Evolutionary conservation across 805 yeast genomes (phyloP), one percentile per base, ranked within the genome.

Genomic region (Metschnikowia matae): DNA sequence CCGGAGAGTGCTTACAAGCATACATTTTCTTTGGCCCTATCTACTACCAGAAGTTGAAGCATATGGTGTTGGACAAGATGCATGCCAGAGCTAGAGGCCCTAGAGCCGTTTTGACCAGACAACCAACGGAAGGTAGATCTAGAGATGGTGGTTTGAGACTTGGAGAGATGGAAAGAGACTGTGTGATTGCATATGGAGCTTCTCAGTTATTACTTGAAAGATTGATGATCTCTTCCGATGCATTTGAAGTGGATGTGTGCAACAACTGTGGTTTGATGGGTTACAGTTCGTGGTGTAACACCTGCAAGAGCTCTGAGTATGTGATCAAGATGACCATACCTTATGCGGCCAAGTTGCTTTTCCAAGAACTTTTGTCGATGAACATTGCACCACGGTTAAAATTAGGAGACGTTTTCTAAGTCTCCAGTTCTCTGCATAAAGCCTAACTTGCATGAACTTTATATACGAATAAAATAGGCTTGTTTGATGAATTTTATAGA

Each of bases 41-140:
- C 58, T 94, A 94, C 70, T 94, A 94, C 69, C 99, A 94, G 72
- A 94, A 94, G 66, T 82, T 94, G 77, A 94, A 94, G 79, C 99
- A 94, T 71, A 94, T 94, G 99, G 99, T 94, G 44, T 70, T 94
- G 70, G 99, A 94, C 72, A 94, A 94, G 71, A 94, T 94, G 99
- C 99, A 94, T 65, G 99, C 99, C 1, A 87, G 99, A 78, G 97
- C 99, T 2, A 83, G 99, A 68, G 99, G 99, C 47, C 99, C 99
- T 50, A 83, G 98, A 61, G 99, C 99, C 0, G 98, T 94, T 11
- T 77, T 94, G 52, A 94, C 99, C 8, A 84, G 99, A 70, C 99
- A 94, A 71, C 57, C 57, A 15, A 92, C 98, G 0, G 99, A 94
- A 70, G 99, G 99, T 79, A 82, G 99, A 70, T 89, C 97, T 2